Conservation (phyloP, 179 eudicot genomes). For the Spergularia azorica region DNA sequence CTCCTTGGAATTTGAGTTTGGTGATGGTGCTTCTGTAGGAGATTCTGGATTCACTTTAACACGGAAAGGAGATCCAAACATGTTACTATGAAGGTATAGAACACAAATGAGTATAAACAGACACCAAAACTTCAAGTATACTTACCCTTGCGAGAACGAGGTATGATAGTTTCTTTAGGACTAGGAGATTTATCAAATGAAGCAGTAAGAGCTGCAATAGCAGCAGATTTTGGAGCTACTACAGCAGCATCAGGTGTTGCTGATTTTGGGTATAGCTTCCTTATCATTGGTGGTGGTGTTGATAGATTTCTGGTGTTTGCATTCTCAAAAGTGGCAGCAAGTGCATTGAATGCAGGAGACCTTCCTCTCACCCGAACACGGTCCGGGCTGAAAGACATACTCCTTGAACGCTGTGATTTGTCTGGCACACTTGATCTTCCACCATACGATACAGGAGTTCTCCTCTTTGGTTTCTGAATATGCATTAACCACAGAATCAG, state of each 20-base stretch:
- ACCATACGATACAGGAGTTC: conserved; percentile 67
- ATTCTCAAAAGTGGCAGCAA: conserved; percentile 89
- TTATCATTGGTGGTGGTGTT: conserved; percentile 86
- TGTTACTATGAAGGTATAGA: conserved; percentile 8
- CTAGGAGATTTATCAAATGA: conserved; percentile 66
- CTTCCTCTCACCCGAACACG: conserved; percentile 91
- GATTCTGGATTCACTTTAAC: conserved; percentile 54
- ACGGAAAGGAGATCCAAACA: conserved; percentile 19
- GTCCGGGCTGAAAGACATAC: conserved; percentile 89
- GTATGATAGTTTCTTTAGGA: conserved; percentile 52
- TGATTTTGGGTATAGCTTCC: conserved; percentile 82
- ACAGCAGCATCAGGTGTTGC: conserved; percentile 59
- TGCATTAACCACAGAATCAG: conserved; percentile 13
- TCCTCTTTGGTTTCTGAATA: conserved; percentile 85
- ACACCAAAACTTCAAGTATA: conserved; percentile 3
- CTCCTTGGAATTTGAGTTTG: conserved; percentile 47
- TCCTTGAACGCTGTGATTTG: conserved; percentile 91
- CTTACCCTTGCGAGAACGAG: conserved; percentile 77
- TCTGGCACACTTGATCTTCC: conserved; percentile 88
- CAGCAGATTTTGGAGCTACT: conserved; percentile 66
- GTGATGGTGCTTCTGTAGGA: conserved; percentile 35
- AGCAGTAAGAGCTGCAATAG: conserved; percentile 72
- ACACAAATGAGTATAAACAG: neutral
- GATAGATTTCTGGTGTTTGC: conserved; percentile 83
- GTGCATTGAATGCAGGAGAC: conserved; percentile 95